Percentiles rank a stretch among this genome's conserved stretches.
Evolutionary conservation across 1,139 yeast species (phyloP).

Genomic region (Yarrowia galli): DNA sequence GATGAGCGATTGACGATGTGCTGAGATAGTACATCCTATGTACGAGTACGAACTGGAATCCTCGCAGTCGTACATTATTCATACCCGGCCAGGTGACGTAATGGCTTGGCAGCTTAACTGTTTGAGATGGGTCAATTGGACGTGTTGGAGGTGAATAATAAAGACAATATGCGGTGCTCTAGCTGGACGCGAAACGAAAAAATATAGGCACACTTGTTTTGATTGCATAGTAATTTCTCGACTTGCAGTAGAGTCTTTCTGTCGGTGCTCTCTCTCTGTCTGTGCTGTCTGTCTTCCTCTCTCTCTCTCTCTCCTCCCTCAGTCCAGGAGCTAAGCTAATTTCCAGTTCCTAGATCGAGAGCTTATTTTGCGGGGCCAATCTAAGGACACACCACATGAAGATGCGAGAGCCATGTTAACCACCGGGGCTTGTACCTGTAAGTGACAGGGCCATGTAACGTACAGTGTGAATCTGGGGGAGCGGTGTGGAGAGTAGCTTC

Average conservation of each 20-base stretch:
- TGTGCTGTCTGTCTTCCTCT: slow-evolving; percentile 1
- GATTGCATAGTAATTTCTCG: slow-evolving; percentile 20
- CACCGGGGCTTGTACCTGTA: neutral
- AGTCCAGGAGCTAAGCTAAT: slow-evolving; percentile 17
- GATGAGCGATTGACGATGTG: no score
- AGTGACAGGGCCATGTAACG: neutral
- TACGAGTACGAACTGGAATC: no score
- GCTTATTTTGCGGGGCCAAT: slow-evolving; percentile 35
- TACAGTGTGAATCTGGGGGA: no score
- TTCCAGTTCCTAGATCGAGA: slow-evolving; percentile 37
- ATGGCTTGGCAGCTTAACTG: slow-evolving; percentile 6
- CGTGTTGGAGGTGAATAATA: neutral
- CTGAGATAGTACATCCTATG: no score
- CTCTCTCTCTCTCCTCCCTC: slow-evolving; percentile 8
- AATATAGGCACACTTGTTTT: slow-evolving; percentile 4
- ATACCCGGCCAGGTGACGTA: no score
- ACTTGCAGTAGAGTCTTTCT: neutral
- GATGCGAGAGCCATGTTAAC: neutral
- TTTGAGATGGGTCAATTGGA: slow-evolving; percentile 12
- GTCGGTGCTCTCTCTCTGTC: neutral
- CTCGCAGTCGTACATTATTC: no score
- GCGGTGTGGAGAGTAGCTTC: neutral
- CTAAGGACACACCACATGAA: slow-evolving; percentile 10
- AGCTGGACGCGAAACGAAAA: neutral
- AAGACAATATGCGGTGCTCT: neutral